Conservation (phyloP, 2,329 filamentous ascomycete species). For the Elsinoe batatas region DNA sequence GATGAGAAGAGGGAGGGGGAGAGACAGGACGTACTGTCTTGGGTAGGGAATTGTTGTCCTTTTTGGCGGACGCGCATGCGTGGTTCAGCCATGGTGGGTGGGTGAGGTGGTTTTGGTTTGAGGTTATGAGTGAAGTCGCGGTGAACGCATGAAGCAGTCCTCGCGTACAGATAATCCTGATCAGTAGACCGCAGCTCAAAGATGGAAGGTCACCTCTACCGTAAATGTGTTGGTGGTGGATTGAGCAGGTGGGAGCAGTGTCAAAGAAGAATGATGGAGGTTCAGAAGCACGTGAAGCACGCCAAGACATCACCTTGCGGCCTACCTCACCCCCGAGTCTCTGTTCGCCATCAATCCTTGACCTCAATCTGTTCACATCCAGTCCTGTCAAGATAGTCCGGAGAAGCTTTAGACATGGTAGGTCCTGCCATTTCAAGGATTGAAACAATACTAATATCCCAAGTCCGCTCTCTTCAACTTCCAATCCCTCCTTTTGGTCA, state of each 20-base stretch:
- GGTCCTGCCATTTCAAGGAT: neutral
- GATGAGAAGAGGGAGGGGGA: conserved; percentile 5
- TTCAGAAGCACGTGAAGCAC: neutral
- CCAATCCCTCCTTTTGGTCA: conserved; percentile 86
- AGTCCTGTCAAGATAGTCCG: neutral
- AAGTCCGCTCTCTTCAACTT: conserved; percentile 98
- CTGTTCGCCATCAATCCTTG: neutral
- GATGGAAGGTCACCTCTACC: too few relatives aligned
- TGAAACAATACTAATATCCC: conserved; percentile 4
- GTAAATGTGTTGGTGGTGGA: too few relatives aligned
- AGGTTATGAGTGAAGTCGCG: neutral
- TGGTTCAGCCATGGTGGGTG: conserved; percentile 36
- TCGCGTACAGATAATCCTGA: neutral
- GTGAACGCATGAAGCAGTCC: neutral
- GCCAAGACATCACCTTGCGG: neutral
- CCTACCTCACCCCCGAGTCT: neutral
- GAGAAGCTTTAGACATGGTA: conserved; percentile 14
- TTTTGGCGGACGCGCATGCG: conserved; percentile 39
- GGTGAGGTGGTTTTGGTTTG: neutral
- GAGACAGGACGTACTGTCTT: conserved; percentile 28
- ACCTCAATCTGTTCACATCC: neutral
- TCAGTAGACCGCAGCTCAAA: too few relatives aligned
- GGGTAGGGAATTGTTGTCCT: conserved; percentile 36
- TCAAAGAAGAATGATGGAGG: neutral
- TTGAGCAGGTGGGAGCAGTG: neutral